Conservation (phyloP, 148 eudicot species). For the Fallopia convolvulus region DNA sequence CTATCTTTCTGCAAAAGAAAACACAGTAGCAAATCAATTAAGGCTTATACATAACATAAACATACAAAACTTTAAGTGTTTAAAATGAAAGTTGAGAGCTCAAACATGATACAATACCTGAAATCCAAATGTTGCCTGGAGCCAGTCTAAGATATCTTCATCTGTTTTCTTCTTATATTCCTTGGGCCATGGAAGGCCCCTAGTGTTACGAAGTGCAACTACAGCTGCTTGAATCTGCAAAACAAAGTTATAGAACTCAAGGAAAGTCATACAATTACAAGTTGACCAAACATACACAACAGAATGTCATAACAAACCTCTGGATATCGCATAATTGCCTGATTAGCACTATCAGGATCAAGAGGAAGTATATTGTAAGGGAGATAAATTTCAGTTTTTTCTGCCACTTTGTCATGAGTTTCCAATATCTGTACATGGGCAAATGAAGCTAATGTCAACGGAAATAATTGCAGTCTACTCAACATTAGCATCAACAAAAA, state of each 20-base stretch:
- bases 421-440: slow-evolving; percentile 53
- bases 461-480: slow-evolving; percentile 1
- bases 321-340: slow-evolving; percentile 92
- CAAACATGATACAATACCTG: slow-evolving; percentile 41
- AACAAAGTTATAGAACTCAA: not conserved
- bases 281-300: slow-evolving; percentile 1
- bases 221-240: slow-evolving; percentile 93
- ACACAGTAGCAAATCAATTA: not conserved
- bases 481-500: not conserved
- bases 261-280: not conserved
- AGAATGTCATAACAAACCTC: slow-evolving; percentile 43
- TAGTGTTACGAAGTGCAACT: slow-evolving; percentile 78
- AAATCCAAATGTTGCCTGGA: slow-evolving; percentile 93
- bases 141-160: slow-evolving; percentile 96
- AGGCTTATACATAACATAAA: not conserved
- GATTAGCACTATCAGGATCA: slow-evolving; percentile 94
- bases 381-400: slow-evolving; percentile 77
- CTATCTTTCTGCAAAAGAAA: slow-evolving; percentile 71
- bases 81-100: not conserved
- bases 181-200: slow-evolving; percentile 99
- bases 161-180: slow-evolving; percentile 91
- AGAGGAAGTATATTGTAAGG: slow-evolving; percentile 98
- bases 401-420: slow-evolving; percentile 92
- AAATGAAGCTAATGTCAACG: not conserved
- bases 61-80: not conserved